Conservation (phyloP, 768 basidiomycete species). For the Podaxis sp. region DNA sequence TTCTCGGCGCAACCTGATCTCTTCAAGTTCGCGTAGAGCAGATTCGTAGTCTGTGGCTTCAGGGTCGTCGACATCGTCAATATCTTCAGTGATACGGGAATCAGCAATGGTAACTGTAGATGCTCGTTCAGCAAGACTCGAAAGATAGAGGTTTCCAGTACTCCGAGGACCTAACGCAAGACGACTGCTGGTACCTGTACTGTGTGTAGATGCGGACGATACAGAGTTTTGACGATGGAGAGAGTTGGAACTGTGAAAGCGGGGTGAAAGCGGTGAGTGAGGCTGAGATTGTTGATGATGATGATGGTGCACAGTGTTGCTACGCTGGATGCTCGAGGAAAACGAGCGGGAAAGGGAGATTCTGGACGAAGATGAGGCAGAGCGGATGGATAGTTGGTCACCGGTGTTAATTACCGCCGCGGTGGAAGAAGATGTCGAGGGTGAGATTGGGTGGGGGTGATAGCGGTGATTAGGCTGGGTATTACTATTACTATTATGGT, state of each 20-base stretch:
- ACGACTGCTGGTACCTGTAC: slow-evolving; percentile 18
- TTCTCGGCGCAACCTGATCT: slow-evolving; percentile 62
- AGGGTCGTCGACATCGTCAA: slow-evolving; percentile 33
- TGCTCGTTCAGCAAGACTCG: slow-evolving; percentile 22
- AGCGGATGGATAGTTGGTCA: slow-evolving; percentile 44
- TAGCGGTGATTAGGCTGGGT: slow-evolving; percentile 8
- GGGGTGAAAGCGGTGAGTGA: slow-evolving; percentile 29
- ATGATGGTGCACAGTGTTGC: no score
- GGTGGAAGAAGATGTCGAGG: slow-evolving; percentile 12
- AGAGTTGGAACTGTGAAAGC: slow-evolving; percentile 26
- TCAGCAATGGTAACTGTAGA: slow-evolving; percentile 19
- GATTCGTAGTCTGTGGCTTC: slow-evolving; percentile 24
- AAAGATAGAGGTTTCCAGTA: slow-evolving; percentile 42
- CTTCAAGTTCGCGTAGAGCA: slow-evolving; percentile 41
- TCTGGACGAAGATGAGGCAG: slow-evolving; percentile 36
- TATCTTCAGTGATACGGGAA: slow-evolving; percentile 15
- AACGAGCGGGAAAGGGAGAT: slow-evolving; percentile 43
- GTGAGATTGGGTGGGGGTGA: slow-evolving; percentile 5
- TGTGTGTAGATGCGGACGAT: slow-evolving; percentile 57
- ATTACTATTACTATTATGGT: neutral
- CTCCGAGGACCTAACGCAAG: slow-evolving; percentile 35
- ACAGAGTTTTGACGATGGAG: slow-evolving; percentile 46
- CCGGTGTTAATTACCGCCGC: slow-evolving; percentile 22
- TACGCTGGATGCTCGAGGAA: slow-evolving; percentile 14
- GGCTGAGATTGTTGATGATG: slow-evolving; percentile 12